Evolutionary conservation across 176 grass and related monocot species (phyloP).

Genomic region (Cymbopogon citratus): DNA sequence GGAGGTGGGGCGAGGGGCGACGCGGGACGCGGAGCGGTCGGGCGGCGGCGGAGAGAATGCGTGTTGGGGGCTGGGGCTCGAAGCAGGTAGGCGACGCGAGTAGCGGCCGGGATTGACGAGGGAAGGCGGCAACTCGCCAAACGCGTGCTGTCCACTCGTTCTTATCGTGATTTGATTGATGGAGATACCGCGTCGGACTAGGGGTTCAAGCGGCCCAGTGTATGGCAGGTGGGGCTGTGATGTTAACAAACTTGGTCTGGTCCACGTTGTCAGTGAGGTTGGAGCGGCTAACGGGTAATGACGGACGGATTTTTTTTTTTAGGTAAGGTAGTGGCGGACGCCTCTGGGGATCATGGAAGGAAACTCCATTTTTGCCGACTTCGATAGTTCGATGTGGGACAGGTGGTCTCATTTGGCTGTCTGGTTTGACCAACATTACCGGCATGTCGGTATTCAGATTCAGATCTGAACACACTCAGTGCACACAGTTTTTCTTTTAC

Average conservation of each 20-base stretch:
- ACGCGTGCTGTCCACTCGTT: neutral
- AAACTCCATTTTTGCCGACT: neutral
- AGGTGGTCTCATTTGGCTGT: no score
- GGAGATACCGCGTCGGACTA: neutral
- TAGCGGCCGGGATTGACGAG: neutral
- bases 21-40: neutral
- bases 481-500: no score
- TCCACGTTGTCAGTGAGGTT: neutral
- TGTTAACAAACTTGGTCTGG: neutral
- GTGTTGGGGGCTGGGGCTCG: neutral
- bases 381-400: neutral
- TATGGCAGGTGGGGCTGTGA: neutral
- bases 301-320: no score
- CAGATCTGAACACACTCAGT: no score
- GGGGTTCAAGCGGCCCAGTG: neutral
- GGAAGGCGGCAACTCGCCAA: neutral
- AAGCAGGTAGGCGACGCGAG: neutral
- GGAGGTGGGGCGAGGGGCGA: neutral
- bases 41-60: neutral
- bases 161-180: slow-evolving; percentile 6
- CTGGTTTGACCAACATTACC: no score
- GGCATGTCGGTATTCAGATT: no score
- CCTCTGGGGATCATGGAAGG: neutral
- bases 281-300: neutral
- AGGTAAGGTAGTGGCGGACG: no score